phyloP scores from a whole-genome alignment of 805 yeast genomes.

The Spathaspora hagerdaliae region DNA sequence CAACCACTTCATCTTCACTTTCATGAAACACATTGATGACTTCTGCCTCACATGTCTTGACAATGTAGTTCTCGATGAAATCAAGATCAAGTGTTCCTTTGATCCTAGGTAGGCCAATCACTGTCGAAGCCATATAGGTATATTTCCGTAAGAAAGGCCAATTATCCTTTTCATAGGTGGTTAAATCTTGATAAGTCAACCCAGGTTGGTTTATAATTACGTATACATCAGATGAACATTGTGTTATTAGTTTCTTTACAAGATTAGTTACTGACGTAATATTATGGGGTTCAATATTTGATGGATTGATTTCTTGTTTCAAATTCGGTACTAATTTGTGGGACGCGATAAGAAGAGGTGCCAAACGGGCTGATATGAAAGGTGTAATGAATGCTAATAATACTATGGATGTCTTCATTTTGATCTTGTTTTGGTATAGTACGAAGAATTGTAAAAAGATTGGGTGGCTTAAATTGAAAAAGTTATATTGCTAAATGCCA shows the following conservation, averaged over 20 bases:
- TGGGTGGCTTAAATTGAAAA: no score
- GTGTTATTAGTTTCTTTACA: conserved; percentile 32
- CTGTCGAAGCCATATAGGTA: conserved; percentile 54
- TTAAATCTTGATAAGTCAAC: conserved; percentile 25
- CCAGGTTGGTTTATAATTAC: conserved; percentile 39
- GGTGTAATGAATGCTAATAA: background rate
- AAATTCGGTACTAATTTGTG: conserved; percentile 34
- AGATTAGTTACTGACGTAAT: conserved; percentile 26
- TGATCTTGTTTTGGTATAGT: background rate
- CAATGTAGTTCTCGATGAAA: conserved; percentile 37
- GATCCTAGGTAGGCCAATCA: conserved; percentile 55
- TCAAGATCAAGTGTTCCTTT: conserved; percentile 39
- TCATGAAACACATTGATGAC: conserved; percentile 32
- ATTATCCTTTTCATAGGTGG: conserved; percentile 23
- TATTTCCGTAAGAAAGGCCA: conserved; percentile 51
- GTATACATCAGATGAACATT: conserved; percentile 37
- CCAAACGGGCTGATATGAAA: background rate
- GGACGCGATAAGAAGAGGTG: conserved; percentile 36
- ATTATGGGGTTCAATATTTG: conserved; percentile 17
- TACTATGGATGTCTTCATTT: background rate
- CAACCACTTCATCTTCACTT: conserved; percentile 34
- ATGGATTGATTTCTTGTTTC: conserved; percentile 16
- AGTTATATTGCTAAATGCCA: no score
- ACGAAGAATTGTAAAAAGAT: no score
- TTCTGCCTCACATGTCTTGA: conserved; percentile 50